A percentile compares a stretch with the other conserved stretches of the same genome.
Conservation (phyloP, 805 yeast genomes). For the Schwanniomyces vanrijiae region DNA sequence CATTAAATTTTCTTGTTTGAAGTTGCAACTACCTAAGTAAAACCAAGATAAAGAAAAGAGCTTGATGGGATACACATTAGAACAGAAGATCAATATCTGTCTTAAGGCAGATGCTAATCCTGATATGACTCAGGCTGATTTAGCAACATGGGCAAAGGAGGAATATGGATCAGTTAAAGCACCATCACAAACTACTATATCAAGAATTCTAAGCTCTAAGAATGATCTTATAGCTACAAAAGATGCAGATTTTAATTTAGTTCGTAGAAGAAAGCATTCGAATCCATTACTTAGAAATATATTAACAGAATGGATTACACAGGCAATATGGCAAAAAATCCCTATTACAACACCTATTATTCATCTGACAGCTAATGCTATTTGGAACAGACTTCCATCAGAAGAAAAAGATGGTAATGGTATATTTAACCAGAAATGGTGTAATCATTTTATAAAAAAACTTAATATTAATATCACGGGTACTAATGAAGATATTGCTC, state of each 20-base stretch:
- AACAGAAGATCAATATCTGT: conserved; percentile 66
- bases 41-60: neutral
- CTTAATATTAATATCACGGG: conserved; percentile 54
- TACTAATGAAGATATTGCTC: conserved; percentile 39
- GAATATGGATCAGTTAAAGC: conserved; percentile 51
- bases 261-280: conserved; percentile 53
- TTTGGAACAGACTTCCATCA: conserved; percentile 61
- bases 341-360: conserved; percentile 65
- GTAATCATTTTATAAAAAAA: conserved; percentile 45
- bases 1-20: neutral
- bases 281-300: conserved; percentile 56
- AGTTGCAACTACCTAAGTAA: neutral
- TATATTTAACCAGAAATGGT: conserved; percentile 65
- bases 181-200: conserved; percentile 69
- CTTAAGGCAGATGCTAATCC: conserved; percentile 68
- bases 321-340: conserved; percentile 64
- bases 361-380: conserved; percentile 60
- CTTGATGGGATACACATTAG: conserved; percentile 55
- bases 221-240: conserved; percentile 51
- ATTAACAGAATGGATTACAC: conserved; percentile 70
- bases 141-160: conserved; percentile 63
- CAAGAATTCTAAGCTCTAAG: conserved; percentile 57
- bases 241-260: conserved; percentile 51
- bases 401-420: conserved; percentile 61
- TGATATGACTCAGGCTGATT: conserved; percentile 63